phyloP scores from a whole-genome alignment of 495 filamentous ascomycete genomes.

The Aspergillus haitiensis region DNA sequence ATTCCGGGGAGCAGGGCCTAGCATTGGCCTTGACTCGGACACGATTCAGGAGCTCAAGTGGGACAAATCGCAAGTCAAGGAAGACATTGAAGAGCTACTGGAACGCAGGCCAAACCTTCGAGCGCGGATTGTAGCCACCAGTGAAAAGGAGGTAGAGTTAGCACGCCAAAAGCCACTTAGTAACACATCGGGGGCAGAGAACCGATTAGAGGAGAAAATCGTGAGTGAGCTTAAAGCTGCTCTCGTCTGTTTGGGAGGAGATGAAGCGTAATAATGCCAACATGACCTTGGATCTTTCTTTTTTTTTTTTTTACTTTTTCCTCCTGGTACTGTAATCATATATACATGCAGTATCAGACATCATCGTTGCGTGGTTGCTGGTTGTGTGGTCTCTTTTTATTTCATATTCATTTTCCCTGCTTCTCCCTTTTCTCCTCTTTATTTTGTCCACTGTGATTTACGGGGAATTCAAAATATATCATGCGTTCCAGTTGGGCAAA shows the following conservation, averaged over 20 bases:
- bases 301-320: slow-evolving; percentile 2
- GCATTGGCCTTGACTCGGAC: slow-evolving; percentile 56
- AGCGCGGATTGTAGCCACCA: slow-evolving; percentile 69
- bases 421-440: not conserved
- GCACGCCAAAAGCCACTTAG: slow-evolving; percentile 49
- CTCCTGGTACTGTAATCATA: slow-evolving; percentile 9
- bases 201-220: slow-evolving; percentile 70
- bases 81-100: slow-evolving; percentile 78
- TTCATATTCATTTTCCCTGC: not conserved
- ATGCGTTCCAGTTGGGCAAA: not conserved
- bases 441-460: not conserved
- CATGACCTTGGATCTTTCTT: too few species aligned
- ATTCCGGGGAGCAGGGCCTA: slow-evolving; percentile 59
- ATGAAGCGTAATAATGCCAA: slow-evolving; percentile 41
- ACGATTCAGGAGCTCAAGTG: slow-evolving; percentile 68
- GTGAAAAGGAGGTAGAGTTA: slow-evolving; percentile 67
- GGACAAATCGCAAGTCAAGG: slow-evolving; percentile 66
- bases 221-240: slow-evolving; percentile 58
- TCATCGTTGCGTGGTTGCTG: not conserved
- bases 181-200: slow-evolving; percentile 47
- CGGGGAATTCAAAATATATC: slow-evolving; percentile 9
- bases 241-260: slow-evolving; percentile 40
- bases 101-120: slow-evolving; percentile 59
- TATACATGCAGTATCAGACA: too few species aligned
- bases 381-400: not conserved